Evolutionary conservation across 805 yeast genomes (phyloP).

Genomic region (Cyberlindnera lachancei): DNA sequence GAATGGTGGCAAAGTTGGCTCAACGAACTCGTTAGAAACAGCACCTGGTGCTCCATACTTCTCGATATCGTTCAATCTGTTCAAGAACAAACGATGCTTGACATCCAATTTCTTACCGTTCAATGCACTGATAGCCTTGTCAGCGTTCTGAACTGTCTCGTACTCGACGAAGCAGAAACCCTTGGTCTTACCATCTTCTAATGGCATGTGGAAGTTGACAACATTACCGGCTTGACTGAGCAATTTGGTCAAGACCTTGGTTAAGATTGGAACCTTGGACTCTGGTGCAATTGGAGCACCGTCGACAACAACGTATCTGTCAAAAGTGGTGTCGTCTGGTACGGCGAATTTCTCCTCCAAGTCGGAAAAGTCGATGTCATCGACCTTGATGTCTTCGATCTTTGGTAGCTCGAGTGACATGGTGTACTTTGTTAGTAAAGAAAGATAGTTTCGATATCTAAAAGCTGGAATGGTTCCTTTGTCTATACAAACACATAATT

Average conservation of each 20-base stretch:
- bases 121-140: slow-evolving; percentile 68
- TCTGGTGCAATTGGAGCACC: slow-evolving; percentile 97
- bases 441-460: too few relatives aligned
- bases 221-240: slow-evolving; percentile 75
- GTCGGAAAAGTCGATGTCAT: slow-evolving; percentile 75
- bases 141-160: slow-evolving; percentile 58
- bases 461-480: too few relatives aligned
- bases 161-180: slow-evolving; percentile 86
- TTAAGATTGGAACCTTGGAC: slow-evolving; percentile 72
- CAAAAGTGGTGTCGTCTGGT: slow-evolving; percentile 54
- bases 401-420: slow-evolving; percentile 22
- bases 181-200: slow-evolving; percentile 69
- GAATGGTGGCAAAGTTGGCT: slow-evolving; percentile 68
- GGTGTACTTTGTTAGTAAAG: neutral
- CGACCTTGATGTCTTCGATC: slow-evolving; percentile 39
- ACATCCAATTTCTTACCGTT: slow-evolving; percentile 90
- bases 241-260: slow-evolving; percentile 78
- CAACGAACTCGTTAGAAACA: slow-evolving; percentile 53
- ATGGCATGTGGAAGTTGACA: slow-evolving; percentile 73
- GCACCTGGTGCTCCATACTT: slow-evolving; percentile 62
- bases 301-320: slow-evolving; percentile 77
- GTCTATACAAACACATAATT: too few relatives aligned
- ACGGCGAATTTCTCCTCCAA: slow-evolving; percentile 70
- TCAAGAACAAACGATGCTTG: slow-evolving; percentile 82
- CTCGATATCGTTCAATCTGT: slow-evolving; percentile 77